These are phyloP conservation scores for Sugiyamaella sp. DNA, from an alignment of 1,139 yeast genomes.

Conservation along the genomic window DNA sequence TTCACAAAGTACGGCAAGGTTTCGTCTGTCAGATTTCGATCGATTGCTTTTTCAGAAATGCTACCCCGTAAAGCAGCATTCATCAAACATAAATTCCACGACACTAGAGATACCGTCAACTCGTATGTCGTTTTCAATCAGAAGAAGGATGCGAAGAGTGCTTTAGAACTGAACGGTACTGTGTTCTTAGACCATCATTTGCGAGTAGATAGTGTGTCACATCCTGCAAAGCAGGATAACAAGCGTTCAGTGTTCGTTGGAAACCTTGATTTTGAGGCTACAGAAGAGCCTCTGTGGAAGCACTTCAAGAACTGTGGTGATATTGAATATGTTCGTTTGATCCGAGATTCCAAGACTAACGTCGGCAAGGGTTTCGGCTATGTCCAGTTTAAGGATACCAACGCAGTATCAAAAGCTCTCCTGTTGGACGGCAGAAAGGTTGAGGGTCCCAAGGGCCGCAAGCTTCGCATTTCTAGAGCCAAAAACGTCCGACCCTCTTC, in stretches of 20 bases:
- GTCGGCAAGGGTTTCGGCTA: constrained; percentile 97
- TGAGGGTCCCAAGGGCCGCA: constrained; percentile 53
- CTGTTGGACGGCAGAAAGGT: constrained; percentile 73
- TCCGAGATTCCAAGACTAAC: constrained; percentile 91
- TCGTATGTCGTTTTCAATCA: constrained; percentile 80
- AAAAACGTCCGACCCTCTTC: constrained; percentile 56
- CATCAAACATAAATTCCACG: constrained; percentile 76
- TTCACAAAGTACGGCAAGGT: constrained; percentile 63
- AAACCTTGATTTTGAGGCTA: constrained; percentile 88
- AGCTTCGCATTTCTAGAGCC: constrained; percentile 79
- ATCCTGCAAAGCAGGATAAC: constrained; percentile 85
- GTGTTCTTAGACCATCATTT: constrained; percentile 74
- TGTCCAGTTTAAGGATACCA: constrained; percentile 84
- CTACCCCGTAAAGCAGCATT: constrained; percentile 93
- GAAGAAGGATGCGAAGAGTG: constrained; percentile 56
- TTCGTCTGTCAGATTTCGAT: constrained; percentile 82
- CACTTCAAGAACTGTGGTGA: constrained; percentile 71
- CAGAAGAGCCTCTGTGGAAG: constrained; percentile 86
- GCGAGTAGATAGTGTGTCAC: constrained; percentile 89
- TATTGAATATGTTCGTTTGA: constrained; percentile 85
- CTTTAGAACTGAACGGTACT: constrained; percentile 62
- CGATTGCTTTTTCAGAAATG: constrained; percentile 86
- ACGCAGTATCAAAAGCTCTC: constrained; percentile 81
- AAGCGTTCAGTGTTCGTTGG: constrained; percentile 90
- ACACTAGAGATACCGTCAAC: constrained; percentile 77